phyloP scores from a whole-genome alignment of 257 asterid species.

The Eucommia ulmoides region DNA sequence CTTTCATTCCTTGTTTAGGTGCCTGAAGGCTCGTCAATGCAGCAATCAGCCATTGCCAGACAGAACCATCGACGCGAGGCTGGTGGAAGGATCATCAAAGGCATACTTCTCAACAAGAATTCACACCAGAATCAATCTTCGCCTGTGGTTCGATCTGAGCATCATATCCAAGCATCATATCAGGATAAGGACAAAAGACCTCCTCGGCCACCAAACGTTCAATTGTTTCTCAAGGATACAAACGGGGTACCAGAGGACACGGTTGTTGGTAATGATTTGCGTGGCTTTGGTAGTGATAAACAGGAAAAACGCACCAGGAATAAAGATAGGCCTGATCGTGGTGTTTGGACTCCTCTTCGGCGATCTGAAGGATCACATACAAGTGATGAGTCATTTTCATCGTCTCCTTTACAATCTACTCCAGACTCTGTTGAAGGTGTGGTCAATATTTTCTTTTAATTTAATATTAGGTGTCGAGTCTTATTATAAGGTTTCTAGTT shows the following conservation, averaged over 20 bases:
- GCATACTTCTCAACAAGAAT: constrained; percentile 61
- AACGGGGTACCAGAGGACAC: constrained; percentile 48
- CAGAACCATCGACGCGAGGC: constrained; percentile 71
- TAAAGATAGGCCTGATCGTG: constrained; percentile 91
- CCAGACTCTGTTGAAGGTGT: constrained; percentile 57
- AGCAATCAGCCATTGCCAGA: constrained; percentile 27
- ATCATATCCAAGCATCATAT: constrained; percentile 21
- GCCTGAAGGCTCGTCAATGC: constrained; percentile 28
- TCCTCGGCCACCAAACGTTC: constrained; percentile 58
- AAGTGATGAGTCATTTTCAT: constrained; percentile 55
- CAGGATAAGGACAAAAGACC: constrained; percentile 66
- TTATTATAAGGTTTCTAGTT: neutral
- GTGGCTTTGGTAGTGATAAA: constrained; percentile 29
- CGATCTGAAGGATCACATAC: constrained; percentile 66
- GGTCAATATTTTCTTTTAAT: neutral
- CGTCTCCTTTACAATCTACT: constrained; percentile 32
- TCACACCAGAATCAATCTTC: constrained; percentile 37
- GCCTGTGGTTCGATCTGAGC: constrained; percentile 35
- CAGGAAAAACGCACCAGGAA: constrained; percentile 58
- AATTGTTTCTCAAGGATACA: constrained; percentile 39
- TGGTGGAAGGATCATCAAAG: constrained; percentile 69
- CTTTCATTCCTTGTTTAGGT: constrained; percentile 13
- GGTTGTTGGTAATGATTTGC: constrained; percentile 27
- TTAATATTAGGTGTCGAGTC: too few relatives aligned
- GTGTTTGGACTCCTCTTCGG: constrained; percentile 82